A percentile compares a stretch with the other conserved stretches of the same genome.
Conservation (phyloP, 1,284 basidiomycete genomes). For the Schizophyllum commune region DNA sequence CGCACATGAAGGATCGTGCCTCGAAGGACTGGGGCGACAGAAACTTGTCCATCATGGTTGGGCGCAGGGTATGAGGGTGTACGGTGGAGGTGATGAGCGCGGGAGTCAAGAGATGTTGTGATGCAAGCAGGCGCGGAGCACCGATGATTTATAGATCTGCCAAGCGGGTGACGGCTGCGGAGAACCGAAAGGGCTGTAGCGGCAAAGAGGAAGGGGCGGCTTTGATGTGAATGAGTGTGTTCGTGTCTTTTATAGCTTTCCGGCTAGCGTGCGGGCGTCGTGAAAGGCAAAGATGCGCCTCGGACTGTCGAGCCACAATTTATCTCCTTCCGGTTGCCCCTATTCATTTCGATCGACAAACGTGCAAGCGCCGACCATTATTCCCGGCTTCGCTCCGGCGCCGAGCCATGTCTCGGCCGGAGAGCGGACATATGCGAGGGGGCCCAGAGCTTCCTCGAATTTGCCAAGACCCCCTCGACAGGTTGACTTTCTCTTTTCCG, state of each 20-base stretch:
- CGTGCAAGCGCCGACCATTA: neutral
- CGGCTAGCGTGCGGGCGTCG: neutral
- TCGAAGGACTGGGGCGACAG: constrained; percentile 66
- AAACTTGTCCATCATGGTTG: constrained; percentile 53
- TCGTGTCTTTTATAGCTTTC: neutral
- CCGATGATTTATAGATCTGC: neutral
- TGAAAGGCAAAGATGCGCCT: neutral
- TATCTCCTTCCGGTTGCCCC: neutral
- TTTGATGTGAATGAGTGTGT: neutral
- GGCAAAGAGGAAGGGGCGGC: neutral
- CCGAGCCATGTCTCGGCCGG: neutral
- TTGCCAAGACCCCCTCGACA: neutral
- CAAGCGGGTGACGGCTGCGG: neutral
- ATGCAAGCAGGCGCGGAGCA: neutral
- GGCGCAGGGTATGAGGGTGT: constrained; percentile 5
- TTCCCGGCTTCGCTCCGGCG: neutral
- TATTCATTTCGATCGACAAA: neutral
- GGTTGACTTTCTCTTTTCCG: neutral
- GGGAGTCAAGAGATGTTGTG: neutral
- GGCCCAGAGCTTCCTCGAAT: neutral
- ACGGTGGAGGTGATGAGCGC: neutral
- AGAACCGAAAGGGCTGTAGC: neutral
- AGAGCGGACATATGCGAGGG: neutral
- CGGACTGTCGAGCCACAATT: neutral
- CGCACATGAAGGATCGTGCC: constrained; percentile 54